A percentile compares a stretch with the other conserved stretches of the same genome.
These are phyloP conservation scores for Nemania diffusa DNA, from an alignment of 2,329 filamentous ascomycete genomes.

Conservation along the genomic window DNA sequence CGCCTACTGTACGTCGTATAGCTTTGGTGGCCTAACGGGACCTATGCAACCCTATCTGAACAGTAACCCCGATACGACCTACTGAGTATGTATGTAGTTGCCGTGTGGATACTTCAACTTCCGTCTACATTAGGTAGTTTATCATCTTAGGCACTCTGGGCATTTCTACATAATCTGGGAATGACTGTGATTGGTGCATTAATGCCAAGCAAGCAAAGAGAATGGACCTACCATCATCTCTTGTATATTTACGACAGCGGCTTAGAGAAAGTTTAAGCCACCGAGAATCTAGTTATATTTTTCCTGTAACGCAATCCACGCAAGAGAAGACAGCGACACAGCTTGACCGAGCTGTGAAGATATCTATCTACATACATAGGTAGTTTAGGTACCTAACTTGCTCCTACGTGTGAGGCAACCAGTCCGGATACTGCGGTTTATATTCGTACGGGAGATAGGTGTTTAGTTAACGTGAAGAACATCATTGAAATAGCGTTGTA, in stretches of 20 bases:
- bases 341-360: background rate
- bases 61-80: too few relatives aligned
- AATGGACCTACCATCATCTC: too few relatives aligned
- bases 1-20: background rate
- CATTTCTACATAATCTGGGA: background rate
- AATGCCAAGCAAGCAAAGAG: slow-evolving; percentile 20
- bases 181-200: slow-evolving; percentile 5
- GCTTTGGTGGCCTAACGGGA: background rate
- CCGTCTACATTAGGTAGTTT: background rate
- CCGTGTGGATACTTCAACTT: too few relatives aligned
- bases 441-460: slow-evolving; percentile 9
- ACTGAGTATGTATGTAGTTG: too few relatives aligned
- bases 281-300: background rate
- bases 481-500: slow-evolving; percentile 20
- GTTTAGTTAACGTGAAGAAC: slow-evolving; percentile 18
- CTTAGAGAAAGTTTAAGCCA: background rate
- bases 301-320: background rate
- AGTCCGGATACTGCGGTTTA: slow-evolving; percentile 19
- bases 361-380: background rate
- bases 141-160: background rate
- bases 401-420: background rate
- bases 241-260: background rate
- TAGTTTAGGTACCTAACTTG: too few relatives aligned
- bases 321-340: background rate
- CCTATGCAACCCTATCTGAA: slow-evolving; percentile 2